Evolutionary conservation across 805 yeast species (phyloP).

Genomic region (Zygotorulaspora chibaensis): DNA sequence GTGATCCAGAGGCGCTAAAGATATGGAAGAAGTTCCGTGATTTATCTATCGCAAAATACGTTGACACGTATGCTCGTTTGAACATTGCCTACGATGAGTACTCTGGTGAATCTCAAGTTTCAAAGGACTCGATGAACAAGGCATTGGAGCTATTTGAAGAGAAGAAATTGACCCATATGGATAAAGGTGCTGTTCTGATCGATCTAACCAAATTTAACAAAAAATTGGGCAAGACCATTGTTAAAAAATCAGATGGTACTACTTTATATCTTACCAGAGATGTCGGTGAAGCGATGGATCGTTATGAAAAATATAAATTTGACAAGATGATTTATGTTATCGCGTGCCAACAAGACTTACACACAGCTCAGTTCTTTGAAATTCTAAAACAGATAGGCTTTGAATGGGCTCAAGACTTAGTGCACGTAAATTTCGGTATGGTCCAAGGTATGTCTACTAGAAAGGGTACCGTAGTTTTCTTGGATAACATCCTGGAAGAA

Average conservation of each 20-base stretch:
- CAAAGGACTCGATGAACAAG: slow-evolving; percentile 61
- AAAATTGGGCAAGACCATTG: slow-evolving; percentile 88
- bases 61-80: slow-evolving; percentile 83
- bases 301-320: slow-evolving; percentile 76
- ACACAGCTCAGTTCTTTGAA: slow-evolving; percentile 89
- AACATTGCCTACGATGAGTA: slow-evolving; percentile 84
- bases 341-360: slow-evolving; percentile 95
- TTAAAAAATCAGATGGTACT: slow-evolving; percentile 93
- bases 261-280: slow-evolving; percentile 92
- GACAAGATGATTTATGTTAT: slow-evolving; percentile 96
- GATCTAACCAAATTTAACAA: slow-evolving; percentile 82
- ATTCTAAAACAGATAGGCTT: slow-evolving; percentile 85
- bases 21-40: slow-evolving; percentile 88
- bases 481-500: slow-evolving; percentile 88
- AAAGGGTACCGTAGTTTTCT: slow-evolving; percentile 97
- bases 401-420: slow-evolving; percentile 76
- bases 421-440: slow-evolving; percentile 94
- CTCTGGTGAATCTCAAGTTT: slow-evolving; percentile 94
- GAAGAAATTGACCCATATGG: slow-evolving; percentile 71
- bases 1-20: slow-evolving; percentile 71
- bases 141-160: slow-evolving; percentile 62
- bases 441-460: slow-evolving; percentile 98
- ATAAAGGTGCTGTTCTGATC: slow-evolving; percentile 84
- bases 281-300: slow-evolving; percentile 91
- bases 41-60: slow-evolving; percentile 81